phyloP scores from a whole-genome alignment of 2,329 filamentous ascomycete genomes.

The Emmonsia crescens region DNA sequence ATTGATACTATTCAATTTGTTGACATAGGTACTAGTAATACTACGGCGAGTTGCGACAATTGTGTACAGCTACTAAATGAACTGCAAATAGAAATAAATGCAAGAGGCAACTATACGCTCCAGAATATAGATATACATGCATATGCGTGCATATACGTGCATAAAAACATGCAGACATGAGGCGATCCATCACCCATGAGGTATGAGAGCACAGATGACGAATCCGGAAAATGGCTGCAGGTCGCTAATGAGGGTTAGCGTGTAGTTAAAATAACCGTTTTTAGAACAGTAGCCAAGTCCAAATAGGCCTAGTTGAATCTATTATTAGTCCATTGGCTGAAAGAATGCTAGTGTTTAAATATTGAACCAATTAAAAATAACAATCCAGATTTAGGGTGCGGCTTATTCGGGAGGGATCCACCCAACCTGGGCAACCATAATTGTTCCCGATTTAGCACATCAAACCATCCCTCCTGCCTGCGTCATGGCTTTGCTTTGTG shows the following conservation, averaged over 20 bases:
- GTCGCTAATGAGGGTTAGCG: neutral
- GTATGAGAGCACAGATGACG: neutral
- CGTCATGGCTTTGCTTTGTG: neutral
- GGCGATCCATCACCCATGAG: neutral
- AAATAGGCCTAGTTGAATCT: neutral
- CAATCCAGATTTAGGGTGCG: neutral
- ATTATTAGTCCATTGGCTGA: neutral
- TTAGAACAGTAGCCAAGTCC: neutral
- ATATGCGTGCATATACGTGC: neutral
- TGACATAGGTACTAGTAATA: too few species aligned
- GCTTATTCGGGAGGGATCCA: neutral
- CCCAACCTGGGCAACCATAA: neutral
- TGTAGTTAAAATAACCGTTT: neutral
- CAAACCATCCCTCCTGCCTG: neutral
- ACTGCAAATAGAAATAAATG: neutral
- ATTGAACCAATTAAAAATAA: neutral
- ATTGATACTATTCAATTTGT: too few species aligned
- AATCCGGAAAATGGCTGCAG: neutral
- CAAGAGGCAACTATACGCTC: neutral
- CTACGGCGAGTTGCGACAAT: too few species aligned
- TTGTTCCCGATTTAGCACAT: conserved; percentile 4
- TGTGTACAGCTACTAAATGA: too few species aligned
- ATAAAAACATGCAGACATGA: neutral
- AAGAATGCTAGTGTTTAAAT: neutral
- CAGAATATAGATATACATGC: neutral